phyloP scores from a whole-genome alignment of 306 rosid genomes.

The Prosopis cineraria region DNA sequence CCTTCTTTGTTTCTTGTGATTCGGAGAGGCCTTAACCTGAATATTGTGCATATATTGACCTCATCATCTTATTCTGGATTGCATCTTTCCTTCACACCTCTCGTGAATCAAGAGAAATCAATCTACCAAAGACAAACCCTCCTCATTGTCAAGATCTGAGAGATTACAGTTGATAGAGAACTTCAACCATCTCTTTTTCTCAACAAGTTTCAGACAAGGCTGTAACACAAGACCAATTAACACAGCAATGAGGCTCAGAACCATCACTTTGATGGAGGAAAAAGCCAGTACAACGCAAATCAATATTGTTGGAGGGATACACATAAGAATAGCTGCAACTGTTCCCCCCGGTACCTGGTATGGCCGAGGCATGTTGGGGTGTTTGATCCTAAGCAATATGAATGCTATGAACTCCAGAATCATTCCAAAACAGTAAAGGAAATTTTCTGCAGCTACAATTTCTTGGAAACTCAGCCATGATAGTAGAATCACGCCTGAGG shows the following conservation, averaged over 20 bases:
- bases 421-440: constrained; percentile 87
- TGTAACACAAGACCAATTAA: constrained; percentile 60
- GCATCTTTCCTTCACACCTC: not conserved
- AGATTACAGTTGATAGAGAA: constrained; percentile 58
- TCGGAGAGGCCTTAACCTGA: not conserved
- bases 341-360: constrained; percentile 71
- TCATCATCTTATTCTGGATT: not conserved
- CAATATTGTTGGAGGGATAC: constrained; percentile 69
- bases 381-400: constrained; percentile 58
- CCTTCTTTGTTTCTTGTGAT: not conserved
- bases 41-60: not conserved
- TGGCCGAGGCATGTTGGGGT: constrained; percentile 68
- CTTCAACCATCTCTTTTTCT: constrained; percentile 63
- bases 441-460: constrained; percentile 76
- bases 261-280: constrained; percentile 55
- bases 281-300: constrained; percentile 63
- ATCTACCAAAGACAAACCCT: constrained; percentile 27
- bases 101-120: constrained; percentile 8
- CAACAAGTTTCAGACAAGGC: constrained; percentile 55
- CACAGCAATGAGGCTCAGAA: constrained; percentile 58
- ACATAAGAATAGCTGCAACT: constrained; percentile 56
- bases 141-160: constrained; percentile 49
- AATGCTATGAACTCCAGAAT: constrained; percentile 79
- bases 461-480: constrained; percentile 83
- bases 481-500: constrained; percentile 70